Percentiles rank a stretch among this genome's conserved stretches.
Evolutionary conservation across 768 basidiomycete genomes (phyloP).

Genomic region (Panus rudis): DNA sequence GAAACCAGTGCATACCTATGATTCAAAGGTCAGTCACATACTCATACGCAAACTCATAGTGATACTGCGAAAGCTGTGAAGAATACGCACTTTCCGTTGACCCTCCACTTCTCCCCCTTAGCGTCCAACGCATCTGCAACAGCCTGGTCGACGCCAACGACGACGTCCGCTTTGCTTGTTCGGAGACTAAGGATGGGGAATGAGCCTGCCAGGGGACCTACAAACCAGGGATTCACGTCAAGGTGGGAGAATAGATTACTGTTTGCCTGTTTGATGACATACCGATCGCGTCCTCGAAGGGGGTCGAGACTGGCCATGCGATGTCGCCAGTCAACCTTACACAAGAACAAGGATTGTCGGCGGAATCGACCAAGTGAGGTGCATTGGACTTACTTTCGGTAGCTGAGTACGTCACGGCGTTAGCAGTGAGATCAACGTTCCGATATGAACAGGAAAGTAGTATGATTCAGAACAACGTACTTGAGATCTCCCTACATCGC

Average conservation of each 20-base stretch:
- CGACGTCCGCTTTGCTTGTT: slow-evolving; percentile 95
- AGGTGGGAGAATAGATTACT: neutral
- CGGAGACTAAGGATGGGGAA: slow-evolving; percentile 82
- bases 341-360: neutral
- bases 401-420: slow-evolving; percentile 50
- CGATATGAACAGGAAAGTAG: slow-evolving; percentile 1
- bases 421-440: no score
- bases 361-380: neutral
- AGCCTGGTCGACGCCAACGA: slow-evolving; percentile 69
- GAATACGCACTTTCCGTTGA: slow-evolving; percentile 63
- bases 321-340: slow-evolving; percentile 84
- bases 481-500: slow-evolving; percentile 74
- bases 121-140: slow-evolving; percentile 62
- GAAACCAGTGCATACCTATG: no score
- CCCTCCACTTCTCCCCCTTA: slow-evolving; percentile 65
- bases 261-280: slow-evolving; percentile 8
- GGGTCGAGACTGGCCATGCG: slow-evolving; percentile 76
- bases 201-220: slow-evolving; percentile 71
- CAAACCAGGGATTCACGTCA: neutral
- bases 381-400: slow-evolving; percentile 62
- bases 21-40: no score
- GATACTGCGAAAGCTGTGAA: no score
- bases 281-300: slow-evolving; percentile 72
- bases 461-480: slow-evolving; percentile 35
- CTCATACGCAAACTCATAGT: no score